These are phyloP conservation scores for Wickerhamomyces sp. DNA, from an alignment of 1,139 yeast genomes.

Conservation along the genomic window DNA sequence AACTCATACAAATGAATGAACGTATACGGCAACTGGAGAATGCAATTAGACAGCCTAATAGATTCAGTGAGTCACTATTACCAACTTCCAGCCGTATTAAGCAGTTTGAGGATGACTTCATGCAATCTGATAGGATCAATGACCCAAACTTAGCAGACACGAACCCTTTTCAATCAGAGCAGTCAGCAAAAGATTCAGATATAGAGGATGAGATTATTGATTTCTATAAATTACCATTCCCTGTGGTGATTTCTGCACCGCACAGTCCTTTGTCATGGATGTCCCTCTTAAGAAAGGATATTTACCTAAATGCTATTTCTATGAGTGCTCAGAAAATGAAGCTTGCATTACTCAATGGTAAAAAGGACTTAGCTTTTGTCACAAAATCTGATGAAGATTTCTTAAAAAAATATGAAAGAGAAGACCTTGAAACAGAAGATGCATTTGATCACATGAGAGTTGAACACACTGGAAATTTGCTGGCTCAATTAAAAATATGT, in stretches of 20 bases:
- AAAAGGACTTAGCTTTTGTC: neutral
- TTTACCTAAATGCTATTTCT: conserved; percentile 23
- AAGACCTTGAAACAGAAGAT: conserved; percentile 4
- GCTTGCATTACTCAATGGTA: conserved; percentile 2
- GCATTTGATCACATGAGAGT: neutral
- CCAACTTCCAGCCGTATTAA: no score
- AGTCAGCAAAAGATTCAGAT: no score
- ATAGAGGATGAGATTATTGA: conserved; percentile 6
- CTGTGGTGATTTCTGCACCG: conserved; percentile 24
- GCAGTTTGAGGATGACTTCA: no score
- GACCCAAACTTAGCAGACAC: no score
- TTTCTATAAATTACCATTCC: conserved; percentile 10
- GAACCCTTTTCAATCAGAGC: no score
- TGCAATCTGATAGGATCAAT: no score
- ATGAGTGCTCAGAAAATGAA: conserved; percentile 7
- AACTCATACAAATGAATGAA: conserved; percentile 3
- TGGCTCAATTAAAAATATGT: neutral
- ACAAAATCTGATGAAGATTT: conserved; percentile 4
- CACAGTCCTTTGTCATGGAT: conserved; percentile 44
- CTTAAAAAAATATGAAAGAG: conserved; percentile 10
- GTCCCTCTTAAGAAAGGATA: conserved; percentile 35
- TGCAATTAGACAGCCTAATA: neutral
- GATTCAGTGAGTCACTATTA: neutral
- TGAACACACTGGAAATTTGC: neutral
- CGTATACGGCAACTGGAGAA: conserved; percentile 7